Percentiles rank a stretch among this genome's conserved stretches.
Conservation (phyloP, 768 basidiomycete species). For the Auriscalpium microsporum region DNA sequence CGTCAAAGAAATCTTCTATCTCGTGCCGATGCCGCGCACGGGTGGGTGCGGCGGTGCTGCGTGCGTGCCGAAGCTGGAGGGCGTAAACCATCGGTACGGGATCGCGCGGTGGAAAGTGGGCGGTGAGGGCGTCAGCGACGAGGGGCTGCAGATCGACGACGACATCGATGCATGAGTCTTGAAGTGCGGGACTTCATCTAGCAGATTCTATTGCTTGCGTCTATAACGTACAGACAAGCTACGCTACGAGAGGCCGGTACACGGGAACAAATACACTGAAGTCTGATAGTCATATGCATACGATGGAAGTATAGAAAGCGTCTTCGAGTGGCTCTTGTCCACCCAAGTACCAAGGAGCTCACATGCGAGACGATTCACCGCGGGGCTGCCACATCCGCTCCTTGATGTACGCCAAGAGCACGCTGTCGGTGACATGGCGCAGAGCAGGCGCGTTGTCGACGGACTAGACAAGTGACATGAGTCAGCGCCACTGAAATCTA, state of each 20-base stretch:
- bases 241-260: too few relatives aligned
- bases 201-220: too few relatives aligned
- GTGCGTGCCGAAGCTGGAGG: conserved; percentile 72
- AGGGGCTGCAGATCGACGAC: conserved; percentile 16
- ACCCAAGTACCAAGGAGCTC: background rate
- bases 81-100: conserved; percentile 83
- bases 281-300: too few relatives aligned
- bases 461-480: conserved; percentile 11
- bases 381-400: conserved; percentile 68
- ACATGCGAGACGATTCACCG: conserved; percentile 4
- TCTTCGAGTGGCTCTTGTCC: too few relatives aligned
- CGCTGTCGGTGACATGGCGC: conserved; percentile 45
- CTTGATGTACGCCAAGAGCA: conserved; percentile 46
- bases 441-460: conserved; percentile 31
- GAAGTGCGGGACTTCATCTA: too few relatives aligned
- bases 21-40: conserved; percentile 64
- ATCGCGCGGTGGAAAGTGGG: conserved; percentile 57
- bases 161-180: conserved; percentile 22
- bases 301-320: too few relatives aligned
- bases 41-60: conserved; percentile 80
- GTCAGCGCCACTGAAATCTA: conserved; percentile 1
- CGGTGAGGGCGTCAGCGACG: conserved; percentile 5
- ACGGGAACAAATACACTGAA: too few relatives aligned
- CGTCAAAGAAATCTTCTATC: conserved; percentile 77
- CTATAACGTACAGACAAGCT: too few relatives aligned